These are phyloP conservation scores for Aegle marmelos DNA, from an alignment of 345 rosid genomes.

Conservation along the genomic window DNA sequence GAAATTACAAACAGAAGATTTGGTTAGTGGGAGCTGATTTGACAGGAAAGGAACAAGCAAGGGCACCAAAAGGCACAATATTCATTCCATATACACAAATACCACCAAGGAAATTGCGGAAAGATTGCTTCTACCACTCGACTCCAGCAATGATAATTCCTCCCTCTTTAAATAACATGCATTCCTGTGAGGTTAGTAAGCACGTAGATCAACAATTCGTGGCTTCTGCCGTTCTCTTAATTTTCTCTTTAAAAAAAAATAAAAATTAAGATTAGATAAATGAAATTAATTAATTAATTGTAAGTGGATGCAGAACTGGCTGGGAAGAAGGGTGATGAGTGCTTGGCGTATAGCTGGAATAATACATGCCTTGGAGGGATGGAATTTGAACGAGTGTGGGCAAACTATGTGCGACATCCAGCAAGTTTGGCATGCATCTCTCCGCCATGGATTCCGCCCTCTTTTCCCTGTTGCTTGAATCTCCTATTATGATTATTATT, in stretches of 20 bases:
- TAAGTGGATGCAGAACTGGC: slow-evolving; percentile 45
- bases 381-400: slow-evolving; percentile 48
- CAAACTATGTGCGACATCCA: slow-evolving; percentile 26
- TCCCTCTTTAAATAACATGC: slow-evolving; percentile 41
- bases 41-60: slow-evolving; percentile 40
- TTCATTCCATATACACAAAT: slow-evolving; percentile 52
- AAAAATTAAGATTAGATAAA: too few relatives aligned
- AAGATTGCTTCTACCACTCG: slow-evolving; percentile 53
- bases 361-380: slow-evolving; percentile 53
- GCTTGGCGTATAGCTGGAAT: slow-evolving; percentile 61
- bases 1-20: slow-evolving; percentile 22
- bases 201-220: too few relatives aligned
- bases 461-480: slow-evolving; percentile 9
- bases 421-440: slow-evolving; percentile 47
- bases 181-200: slow-evolving; percentile 57
- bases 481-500: too few relatives aligned
- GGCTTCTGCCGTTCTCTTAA: too few relatives aligned
- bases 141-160: slow-evolving; percentile 60
- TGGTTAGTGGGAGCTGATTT: slow-evolving; percentile 69
- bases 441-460: slow-evolving; percentile 52
- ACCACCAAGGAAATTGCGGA: slow-evolving; percentile 45
- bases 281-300: too few relatives aligned
- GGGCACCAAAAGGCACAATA: slow-evolving; percentile 46
- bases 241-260: too few relatives aligned
- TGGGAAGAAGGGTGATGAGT: slow-evolving; percentile 74